Percentiles rank a stretch among this genome's conserved stretches.
Evolutionary conservation across 2,329 filamentous ascomycete species (phyloP).

Genomic region (Aspergillus piperis): DNA sequence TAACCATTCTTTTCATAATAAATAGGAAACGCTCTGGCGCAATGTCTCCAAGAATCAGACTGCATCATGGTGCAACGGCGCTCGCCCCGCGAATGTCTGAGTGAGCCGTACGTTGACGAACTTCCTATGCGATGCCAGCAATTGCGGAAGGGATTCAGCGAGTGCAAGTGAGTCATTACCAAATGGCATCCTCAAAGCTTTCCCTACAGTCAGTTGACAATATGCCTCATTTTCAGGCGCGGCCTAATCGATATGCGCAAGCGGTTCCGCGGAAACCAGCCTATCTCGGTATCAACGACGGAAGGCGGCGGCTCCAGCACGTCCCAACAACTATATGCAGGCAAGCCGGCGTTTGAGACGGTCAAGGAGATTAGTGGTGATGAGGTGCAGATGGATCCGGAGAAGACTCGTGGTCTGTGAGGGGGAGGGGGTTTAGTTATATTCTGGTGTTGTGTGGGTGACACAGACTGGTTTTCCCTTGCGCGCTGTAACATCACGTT

Average conservation of each 20-base stretch:
- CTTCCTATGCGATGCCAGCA: constrained; percentile 89
- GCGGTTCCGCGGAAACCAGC: constrained; percentile 91
- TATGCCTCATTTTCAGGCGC: constrained; percentile 48
- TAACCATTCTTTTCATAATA: constrained; percentile 18
- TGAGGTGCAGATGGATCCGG: constrained; percentile 56
- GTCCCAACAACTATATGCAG: constrained; percentile 76
- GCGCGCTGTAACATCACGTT: not conserved
- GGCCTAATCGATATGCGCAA: constrained; percentile 99
- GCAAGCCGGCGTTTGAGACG: constrained; percentile 69
- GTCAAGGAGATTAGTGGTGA: constrained; percentile 68
- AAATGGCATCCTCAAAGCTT: not conserved
- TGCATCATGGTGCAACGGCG: constrained; percentile 93
- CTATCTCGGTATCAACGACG: constrained; percentile 69
- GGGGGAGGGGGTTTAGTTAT: constrained; percentile 6
- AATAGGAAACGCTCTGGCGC: constrained; percentile 82
- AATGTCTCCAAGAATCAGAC: constrained; percentile 94
- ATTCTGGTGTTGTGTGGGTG: not conserved
- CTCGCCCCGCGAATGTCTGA: constrained; percentile 82
- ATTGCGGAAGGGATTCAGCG: constrained; percentile 86
- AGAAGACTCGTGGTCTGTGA: constrained; percentile 50
- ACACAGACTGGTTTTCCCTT: not conserved
- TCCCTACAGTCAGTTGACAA: not conserved
- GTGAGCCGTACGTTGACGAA: constrained; percentile 74
- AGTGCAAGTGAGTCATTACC: constrained; percentile 68
- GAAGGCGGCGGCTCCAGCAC: constrained; percentile 51